Conservation (phyloP, 331 rosid genomes). For the Rosa hybrid region DNA sequence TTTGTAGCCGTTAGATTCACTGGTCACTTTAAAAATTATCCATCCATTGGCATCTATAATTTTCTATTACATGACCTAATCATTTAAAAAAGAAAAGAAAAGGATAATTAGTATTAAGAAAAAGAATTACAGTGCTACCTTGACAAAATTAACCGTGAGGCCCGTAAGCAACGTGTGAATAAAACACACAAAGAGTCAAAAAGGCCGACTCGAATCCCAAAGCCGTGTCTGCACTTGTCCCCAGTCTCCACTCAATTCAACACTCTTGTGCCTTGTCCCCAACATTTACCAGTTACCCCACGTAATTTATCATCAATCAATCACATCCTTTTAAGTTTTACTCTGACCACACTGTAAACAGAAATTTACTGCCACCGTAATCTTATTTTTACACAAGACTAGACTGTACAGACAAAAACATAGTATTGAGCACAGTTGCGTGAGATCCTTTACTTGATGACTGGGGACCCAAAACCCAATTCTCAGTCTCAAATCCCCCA, state of each 20-base stretch:
- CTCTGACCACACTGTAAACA: neutral
- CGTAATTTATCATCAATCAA: neutral
- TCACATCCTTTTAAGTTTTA: neutral
- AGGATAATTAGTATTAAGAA: no score
- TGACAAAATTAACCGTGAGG: neutral
- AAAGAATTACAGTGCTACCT: no score
- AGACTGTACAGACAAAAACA: neutral
- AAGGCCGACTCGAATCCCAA: slow-evolving; percentile 10
- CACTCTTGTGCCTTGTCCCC: neutral
- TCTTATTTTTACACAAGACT: neutral
- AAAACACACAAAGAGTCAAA: neutral
- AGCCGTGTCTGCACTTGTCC: neutral
- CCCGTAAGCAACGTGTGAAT: neutral
- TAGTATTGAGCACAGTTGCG: neutral
- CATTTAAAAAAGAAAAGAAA: no score
- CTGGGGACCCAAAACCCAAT: neutral
- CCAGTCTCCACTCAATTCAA: neutral
- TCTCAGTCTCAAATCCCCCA: neutral
- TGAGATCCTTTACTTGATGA: slow-evolving; percentile 9
- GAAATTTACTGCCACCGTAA: neutral
- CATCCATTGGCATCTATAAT: no score
- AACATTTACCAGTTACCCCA: neutral
- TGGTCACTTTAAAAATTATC: no score
- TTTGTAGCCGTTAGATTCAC: no score
- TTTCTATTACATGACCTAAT: no score